phyloP scores from a whole-genome alignment of 345 rosid genomes.

The Syzygium jambos region DNA sequence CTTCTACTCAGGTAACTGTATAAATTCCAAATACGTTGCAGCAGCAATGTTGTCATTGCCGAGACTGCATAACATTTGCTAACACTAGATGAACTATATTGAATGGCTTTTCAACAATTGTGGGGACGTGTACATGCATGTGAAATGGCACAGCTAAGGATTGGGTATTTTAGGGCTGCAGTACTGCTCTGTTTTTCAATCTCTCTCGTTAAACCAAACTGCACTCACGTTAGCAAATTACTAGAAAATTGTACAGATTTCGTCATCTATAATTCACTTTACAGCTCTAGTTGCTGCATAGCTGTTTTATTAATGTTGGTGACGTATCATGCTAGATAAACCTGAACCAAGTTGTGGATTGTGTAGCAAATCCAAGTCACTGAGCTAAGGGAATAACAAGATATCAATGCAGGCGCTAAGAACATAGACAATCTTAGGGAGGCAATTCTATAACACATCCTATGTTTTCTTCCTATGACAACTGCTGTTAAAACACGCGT shows the following conservation, averaged over 20 bases:
- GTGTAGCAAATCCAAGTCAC: not conserved
- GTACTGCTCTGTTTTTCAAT: no score
- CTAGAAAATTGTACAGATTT: not conserved
- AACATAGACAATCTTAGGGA: no score
- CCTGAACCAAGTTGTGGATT: not conserved
- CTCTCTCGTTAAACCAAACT: not conserved
- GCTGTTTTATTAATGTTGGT: no score
- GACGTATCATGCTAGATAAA: not conserved
- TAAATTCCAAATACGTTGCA: not conserved
- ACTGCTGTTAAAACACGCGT: not conserved
- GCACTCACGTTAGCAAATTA: not conserved
- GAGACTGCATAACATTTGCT: not conserved
- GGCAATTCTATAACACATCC: not conserved
- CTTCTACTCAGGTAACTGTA: not conserved
- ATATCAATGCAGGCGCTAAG: not conserved
- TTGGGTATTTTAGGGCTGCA: not conserved
- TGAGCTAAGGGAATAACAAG: not conserved
- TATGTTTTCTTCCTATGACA: not conserved
- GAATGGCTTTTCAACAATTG: not conserved
- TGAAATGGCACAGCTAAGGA: not conserved
- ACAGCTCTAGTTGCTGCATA: not conserved
- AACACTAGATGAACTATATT: not conserved
- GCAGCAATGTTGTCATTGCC: not conserved
- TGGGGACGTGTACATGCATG: not conserved
- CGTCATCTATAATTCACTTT: not conserved